phyloP scores from a whole-genome alignment of 352 stramenopile species.

The Lagenidium giganteum region DNA sequence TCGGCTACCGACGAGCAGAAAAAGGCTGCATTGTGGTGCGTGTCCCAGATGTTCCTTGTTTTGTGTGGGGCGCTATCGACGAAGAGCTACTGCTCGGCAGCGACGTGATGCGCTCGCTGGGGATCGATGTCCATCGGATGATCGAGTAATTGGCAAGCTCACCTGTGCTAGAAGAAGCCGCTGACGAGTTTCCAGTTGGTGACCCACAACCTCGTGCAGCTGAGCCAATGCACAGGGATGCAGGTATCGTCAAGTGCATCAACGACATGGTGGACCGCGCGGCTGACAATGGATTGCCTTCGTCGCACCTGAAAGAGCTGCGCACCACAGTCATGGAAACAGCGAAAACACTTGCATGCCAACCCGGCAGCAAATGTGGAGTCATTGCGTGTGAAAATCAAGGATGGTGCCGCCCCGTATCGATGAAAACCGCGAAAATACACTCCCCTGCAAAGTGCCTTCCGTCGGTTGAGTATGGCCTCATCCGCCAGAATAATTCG shows the following conservation, averaged over 20 bases:
- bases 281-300: background rate
- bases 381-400: constrained; percentile 1
- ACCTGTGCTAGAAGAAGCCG: background rate
- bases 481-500: background rate
- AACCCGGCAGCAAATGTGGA: constrained; percentile 1
- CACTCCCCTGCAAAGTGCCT: background rate
- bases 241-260: no score
- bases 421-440: background rate
- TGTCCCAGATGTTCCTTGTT: no score
- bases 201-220: no score
- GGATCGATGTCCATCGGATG: constrained; percentile 1
- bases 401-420: background rate
- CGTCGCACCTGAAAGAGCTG: background rate
- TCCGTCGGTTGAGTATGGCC: background rate
- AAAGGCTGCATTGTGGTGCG: no score
- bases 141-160: background rate
- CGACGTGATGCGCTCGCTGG: background rate
- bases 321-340: background rate
- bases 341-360: background rate
- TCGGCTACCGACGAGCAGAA: background rate
- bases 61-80: no score
- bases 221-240: no score
- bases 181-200: no score
- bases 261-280: background rate
- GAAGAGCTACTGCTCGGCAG: no score